Base-by-base conservation (phyloP, 768 basidiomycete species). In the Suillus plorans region DNA sequence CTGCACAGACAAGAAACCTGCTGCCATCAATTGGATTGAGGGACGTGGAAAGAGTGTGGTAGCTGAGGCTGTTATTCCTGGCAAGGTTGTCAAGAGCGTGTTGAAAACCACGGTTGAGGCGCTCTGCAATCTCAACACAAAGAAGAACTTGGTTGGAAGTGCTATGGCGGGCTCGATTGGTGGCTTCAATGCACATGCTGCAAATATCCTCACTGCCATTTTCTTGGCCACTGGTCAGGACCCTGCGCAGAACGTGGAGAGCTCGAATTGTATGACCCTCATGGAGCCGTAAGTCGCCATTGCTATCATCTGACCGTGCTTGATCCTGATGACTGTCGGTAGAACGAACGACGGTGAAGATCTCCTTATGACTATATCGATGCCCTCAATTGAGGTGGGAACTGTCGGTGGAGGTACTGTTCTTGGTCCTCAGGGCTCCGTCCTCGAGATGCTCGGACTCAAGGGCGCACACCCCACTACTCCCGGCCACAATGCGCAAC, bases 1-100 rank as follows among this genome's bases (percentile, higher is more conserved):
- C 76, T 99, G 97, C 81, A 99, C 95, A 68, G 97, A 99, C 80
- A 99, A 99, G 89, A 99, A 99, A 81, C 93, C 97, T 0, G 94
- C 97, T 12, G 97, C 97, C 53, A 97, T 99, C 79, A 99, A 99
- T 80, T 99, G 97, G 97, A 99, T 99, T 67, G 97, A 99, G 79
- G 97, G 97, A 2, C 84, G 97, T 49, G 97, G 97, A 31, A 99
- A 99, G 90, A 92, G 92, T 62, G 91, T 99, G 22, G 96, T 99
- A 58, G 97, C 95, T 0, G 97, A 99, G 80, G 95, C 96, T 2
- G 84, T 99, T 57, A 80, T 99, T 39, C 92, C 97, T 0, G 96
- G 96, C 0, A 87, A 88, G 68, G 81, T 95, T 42, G 95, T 99
- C 64, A 89, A 89, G 84, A 84, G 79, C 44, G 95, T 99, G 68